These are phyloP conservation scores for Zygoascus biomembranicola DNA, from an alignment of 805 yeast species.

Conservation along the genomic window DNA sequence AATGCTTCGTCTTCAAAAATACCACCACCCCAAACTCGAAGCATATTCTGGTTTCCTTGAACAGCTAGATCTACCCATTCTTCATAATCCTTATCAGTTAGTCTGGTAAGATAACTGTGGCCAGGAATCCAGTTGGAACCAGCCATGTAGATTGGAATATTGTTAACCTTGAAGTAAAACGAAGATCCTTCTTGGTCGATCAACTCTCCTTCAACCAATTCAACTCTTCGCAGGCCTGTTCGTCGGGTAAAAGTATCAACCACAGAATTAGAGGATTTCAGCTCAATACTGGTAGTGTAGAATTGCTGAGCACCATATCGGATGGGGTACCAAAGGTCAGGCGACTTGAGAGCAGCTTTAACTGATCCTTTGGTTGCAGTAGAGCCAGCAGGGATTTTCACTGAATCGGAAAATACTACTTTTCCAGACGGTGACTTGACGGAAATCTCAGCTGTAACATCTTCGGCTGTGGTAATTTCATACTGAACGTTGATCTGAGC, in stretches of 20 bases:
- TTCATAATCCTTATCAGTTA: conserved; percentile 28
- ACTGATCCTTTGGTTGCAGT: neutral
- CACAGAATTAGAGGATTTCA: neutral
- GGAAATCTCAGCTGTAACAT: no score
- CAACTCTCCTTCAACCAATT: conserved; percentile 33
- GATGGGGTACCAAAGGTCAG: neutral
- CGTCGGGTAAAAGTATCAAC: neutral
- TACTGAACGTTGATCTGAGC: no score
- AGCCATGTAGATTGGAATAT: conserved; percentile 29
- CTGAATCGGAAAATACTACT: neutral
- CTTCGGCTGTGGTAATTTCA: no score
- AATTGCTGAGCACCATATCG: neutral
- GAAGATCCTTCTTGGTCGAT: conserved; percentile 28
- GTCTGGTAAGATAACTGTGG: conserved; percentile 32
- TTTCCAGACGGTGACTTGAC: conserved; percentile 2
- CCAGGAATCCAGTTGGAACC: conserved; percentile 45
- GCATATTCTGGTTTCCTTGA: conserved; percentile 36
- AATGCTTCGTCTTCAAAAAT: conserved; percentile 35
- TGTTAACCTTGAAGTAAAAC: conserved; percentile 36
- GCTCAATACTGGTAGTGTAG: neutral
- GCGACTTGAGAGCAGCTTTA: no score
- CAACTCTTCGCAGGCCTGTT: conserved; percentile 33
- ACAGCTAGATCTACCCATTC: conserved; percentile 30
- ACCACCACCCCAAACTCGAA: conserved; percentile 45
- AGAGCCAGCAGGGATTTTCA: no score